Percentiles rank a stretch among this genome's conserved stretches.
phyloP scores from a whole-genome alignment of 148 eudicot species.

The Rhododendron molle region DNA sequence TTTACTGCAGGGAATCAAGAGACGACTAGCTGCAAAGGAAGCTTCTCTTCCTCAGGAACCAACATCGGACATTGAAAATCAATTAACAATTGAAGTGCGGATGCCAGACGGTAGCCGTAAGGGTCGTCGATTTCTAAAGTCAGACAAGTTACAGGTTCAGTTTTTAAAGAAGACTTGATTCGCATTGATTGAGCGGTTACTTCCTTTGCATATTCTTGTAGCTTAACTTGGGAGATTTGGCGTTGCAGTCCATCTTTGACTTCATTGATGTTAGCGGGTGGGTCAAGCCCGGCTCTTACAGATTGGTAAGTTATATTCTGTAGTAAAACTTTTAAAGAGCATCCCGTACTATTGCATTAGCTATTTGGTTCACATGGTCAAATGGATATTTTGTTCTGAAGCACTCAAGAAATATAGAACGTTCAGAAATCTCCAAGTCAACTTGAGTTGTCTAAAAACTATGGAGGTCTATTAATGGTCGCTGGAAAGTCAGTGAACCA shows the following conservation, averaged over 20 bases:
- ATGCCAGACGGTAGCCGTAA: constrained; percentile 88
- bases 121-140: constrained; percentile 67
- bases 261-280: constrained; percentile 79
- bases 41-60: constrained; percentile 92
- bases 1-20: constrained; percentile 62
- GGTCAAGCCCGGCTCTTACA: constrained; percentile 76
- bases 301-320: constrained; percentile 57
- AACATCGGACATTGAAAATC: constrained; percentile 60
- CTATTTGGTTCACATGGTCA: neutral
- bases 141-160: constrained; percentile 79
- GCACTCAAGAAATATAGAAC: neutral
- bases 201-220: neutral
- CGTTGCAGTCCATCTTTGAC: constrained; percentile 69
- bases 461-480: no score
- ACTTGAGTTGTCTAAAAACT: no score
- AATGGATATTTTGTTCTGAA: neutral
- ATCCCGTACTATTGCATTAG: neutral
- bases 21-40: constrained; percentile 81
- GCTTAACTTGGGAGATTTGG: constrained; percentile 16
- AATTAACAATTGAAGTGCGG: constrained; percentile 70
- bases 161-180: constrained; percentile 2
- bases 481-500: no score
- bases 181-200: neutral
- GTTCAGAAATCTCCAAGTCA: neutral
- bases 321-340: neutral